A percentile compares a stretch with the other conserved stretches of the same genome.
These are phyloP conservation scores for Phaeodactylum tricornutum DNA, from an alignment of 108 stramenopile genomes.

Conservation along the genomic window DNA sequence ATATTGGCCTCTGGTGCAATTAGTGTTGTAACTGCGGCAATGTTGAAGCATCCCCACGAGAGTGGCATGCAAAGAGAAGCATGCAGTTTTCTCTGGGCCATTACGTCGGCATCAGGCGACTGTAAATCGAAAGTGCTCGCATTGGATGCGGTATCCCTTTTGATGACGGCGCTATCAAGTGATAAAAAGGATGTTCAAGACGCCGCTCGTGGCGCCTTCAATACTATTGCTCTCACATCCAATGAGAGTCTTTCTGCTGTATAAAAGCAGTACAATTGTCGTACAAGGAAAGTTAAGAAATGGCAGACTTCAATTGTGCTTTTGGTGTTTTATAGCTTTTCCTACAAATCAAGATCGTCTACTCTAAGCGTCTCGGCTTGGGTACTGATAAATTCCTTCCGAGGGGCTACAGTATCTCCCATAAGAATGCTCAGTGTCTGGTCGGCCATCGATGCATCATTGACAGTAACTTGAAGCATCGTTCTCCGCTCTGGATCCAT, in stretches of 20 bases:
- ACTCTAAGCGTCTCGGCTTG: constrained; percentile 65
- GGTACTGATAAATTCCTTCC: constrained; percentile 74
- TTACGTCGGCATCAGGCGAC: constrained; percentile 23
- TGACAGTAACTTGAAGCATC: constrained; percentile 75
- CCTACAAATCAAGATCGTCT: constrained; percentile 81
- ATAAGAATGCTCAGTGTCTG: constrained; percentile 76
- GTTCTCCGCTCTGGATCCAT: constrained; percentile 84
- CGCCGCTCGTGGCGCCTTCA: constrained; percentile 28
- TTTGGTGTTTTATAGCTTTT: no score
- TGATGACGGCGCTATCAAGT: constrained; percentile 26
- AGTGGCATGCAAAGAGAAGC: constrained; percentile 23
- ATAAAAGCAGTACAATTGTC: background rate
- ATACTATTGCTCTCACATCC: constrained; percentile 9
- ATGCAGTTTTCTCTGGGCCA: constrained; percentile 38
- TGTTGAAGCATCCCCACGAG: constrained; percentile 23
- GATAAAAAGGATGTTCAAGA: constrained; percentile 14
- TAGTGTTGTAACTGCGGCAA: constrained; percentile 23
- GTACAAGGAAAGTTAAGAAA: no score
- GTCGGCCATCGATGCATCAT: constrained; percentile 83
- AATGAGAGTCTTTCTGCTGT: background rate
- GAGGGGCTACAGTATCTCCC: constrained; percentile 84
- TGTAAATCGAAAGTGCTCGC: constrained; percentile 26
- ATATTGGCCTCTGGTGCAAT: constrained; percentile 24
- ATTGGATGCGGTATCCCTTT: constrained; percentile 21
- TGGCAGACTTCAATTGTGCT: no score